Base-by-base conservation (phyloP, 306 rosid genomes). In the Begonia loranthoides region DNA sequence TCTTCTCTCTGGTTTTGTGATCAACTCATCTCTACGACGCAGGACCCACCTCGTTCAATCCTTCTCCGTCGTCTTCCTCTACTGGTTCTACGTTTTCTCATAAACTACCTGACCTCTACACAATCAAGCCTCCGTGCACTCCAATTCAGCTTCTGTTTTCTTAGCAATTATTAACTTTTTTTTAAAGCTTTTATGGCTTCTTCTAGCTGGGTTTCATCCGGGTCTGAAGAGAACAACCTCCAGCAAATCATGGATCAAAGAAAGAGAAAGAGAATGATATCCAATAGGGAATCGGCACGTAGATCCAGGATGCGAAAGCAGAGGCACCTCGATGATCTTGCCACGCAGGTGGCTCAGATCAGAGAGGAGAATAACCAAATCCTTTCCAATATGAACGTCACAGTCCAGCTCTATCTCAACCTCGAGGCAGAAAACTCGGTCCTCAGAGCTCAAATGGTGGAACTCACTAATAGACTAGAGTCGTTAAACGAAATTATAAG, bases 51-150 rank as follows among this genome's bases (percentile, higher is more conserved):
- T 89, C 48, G 90, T 85, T 41, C 95, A 82, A 73, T 85, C 94
- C 13, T 85, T 89, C 90, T 89, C 95, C 5, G 90, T 82, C 62
- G 94, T 76, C 59, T 89, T 89, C 78, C 95, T 89, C 58, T 80
- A 89, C 72, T 89, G 97, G 97, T 89, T 89, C 64, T 89, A 82
- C 53, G 78, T 65, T 56, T 77, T 77, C 63, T 84, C 84, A 66
- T 74, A 65, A 82, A 67, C 75, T 68, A 34, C 1, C 12, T 16
- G 2, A 13, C 13, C 45, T 57, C 46, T 16, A 4, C 38, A n/a
- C 8, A 41, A 52, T 33, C 47, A 15, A 52, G 8, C 58, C 46
- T 41, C 59, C 45, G 48, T 15, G 50, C 40, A 43, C 45, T 38
- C 51, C 28, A 2, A 19, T 59, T 16, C 13, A 21, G 2, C 7